These are phyloP conservation scores for Luzula sylvatica DNA, from an alignment of 176 grass and related monocot genomes.

Conservation along the genomic window DNA sequence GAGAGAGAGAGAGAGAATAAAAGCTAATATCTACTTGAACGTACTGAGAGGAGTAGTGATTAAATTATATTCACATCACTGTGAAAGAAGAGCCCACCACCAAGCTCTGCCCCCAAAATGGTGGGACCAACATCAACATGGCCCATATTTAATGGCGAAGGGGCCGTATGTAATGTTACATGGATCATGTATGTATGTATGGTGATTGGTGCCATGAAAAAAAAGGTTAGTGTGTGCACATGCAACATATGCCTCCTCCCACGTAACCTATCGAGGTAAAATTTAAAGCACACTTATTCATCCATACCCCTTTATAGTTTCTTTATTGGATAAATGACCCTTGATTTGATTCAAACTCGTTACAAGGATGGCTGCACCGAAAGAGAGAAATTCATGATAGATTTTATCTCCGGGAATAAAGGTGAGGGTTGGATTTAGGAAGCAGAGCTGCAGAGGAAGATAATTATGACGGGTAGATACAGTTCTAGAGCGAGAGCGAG, in stretches of 20 bases:
- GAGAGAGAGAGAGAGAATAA: no score
- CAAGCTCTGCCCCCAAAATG: constrained; percentile 1
- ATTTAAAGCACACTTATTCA: constrained; percentile 9
- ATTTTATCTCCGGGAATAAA: neutral
- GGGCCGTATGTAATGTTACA: neutral
- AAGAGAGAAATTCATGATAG: neutral
- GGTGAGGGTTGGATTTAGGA: neutral
- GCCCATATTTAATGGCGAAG: neutral
- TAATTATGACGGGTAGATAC: neutral
- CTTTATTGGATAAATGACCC: neutral
- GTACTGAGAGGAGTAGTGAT: constrained; percentile 8
- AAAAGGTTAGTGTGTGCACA: constrained; percentile 9
- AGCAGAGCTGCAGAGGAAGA: neutral
- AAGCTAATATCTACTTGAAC: neutral
- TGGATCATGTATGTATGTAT: neutral
- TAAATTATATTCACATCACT: neutral
- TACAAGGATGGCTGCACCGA: no score
- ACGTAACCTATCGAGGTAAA: neutral
- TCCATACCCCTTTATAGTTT: neutral
- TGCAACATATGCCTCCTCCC: neutral
- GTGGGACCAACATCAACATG: neutral
- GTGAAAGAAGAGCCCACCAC: neutral
- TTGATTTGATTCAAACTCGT: no score
- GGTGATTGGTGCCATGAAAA: constrained; percentile 12
- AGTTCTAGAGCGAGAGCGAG: neutral